A percentile compares a stretch with the other conserved stretches of the same genome.
phyloP scores from a whole-genome alignment of 495 filamentous ascomycete species.

The Apodospora peruviana region DNA sequence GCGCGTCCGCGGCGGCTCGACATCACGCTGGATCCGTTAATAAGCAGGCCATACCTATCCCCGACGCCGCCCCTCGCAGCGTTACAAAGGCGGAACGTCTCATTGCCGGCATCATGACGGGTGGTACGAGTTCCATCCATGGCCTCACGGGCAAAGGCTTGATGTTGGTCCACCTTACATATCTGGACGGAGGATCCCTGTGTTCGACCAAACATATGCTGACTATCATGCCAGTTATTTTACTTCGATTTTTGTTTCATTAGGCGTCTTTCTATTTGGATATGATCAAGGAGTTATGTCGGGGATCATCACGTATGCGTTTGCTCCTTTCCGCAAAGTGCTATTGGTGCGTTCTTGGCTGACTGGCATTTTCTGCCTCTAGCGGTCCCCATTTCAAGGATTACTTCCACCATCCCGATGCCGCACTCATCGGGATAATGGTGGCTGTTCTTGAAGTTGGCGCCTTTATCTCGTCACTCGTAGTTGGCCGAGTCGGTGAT shows the following conservation, averaged over 20 bases:
- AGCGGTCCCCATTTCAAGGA: slow-evolving; percentile 82
- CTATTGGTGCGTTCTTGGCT: slow-evolving; percentile 4
- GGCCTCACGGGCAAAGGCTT: slow-evolving; percentile 94
- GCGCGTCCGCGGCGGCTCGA: slow-evolving; percentile 16
- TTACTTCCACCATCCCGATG: slow-evolving; percentile 84
- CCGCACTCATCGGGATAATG: slow-evolving; percentile 86
- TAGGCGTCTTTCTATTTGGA: slow-evolving; percentile 96
- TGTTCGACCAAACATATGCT: neutral
- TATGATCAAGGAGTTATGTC: slow-evolving; percentile 99
- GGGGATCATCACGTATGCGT: slow-evolving; percentile 94
- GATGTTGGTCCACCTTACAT: slow-evolving; percentile 53
- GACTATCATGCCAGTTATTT: slow-evolving; percentile 63
- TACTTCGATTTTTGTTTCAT: slow-evolving; percentile 94
- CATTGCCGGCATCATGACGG: slow-evolving; percentile 80
- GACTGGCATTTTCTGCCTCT: slow-evolving; percentile 12
- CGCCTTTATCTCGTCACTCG: slow-evolving; percentile 81
- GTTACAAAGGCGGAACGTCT: slow-evolving; percentile 60
- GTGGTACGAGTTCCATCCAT: slow-evolving; percentile 65
- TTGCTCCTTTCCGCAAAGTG: neutral
- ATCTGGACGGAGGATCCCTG: neutral
- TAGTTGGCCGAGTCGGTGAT: slow-evolving; percentile 88
- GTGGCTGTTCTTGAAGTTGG: slow-evolving; percentile 94
- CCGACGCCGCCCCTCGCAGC: slow-evolving; percentile 56
- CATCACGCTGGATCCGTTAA: slow-evolving; percentile 45
- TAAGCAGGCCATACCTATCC: slow-evolving; percentile 81